phyloP scores from a whole-genome alignment of 805 yeast genomes.

The Pichia occidentalis region DNA sequence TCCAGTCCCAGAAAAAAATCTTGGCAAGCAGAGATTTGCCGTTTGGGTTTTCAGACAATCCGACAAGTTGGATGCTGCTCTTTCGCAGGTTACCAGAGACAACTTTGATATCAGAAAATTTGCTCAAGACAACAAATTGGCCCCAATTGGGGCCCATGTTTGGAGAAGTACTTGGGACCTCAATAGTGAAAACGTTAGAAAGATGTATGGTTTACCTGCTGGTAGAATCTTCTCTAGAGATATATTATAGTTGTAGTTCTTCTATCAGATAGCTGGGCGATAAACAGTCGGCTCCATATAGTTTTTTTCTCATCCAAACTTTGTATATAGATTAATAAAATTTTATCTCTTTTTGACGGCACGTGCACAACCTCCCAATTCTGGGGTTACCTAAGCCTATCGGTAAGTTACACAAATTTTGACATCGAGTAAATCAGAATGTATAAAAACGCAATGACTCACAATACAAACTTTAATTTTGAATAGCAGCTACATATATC shows the following conservation, averaged over 20 bases:
- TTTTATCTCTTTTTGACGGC: too few relatives aligned
- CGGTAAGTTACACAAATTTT: too few relatives aligned
- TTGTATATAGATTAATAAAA: slow-evolving; percentile 6
- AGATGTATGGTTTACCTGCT: slow-evolving; percentile 59
- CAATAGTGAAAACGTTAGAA: slow-evolving; percentile 61
- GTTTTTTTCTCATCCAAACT: too few relatives aligned
- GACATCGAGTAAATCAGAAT: too few relatives aligned
- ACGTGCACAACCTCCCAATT: too few relatives aligned
- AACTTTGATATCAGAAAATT: slow-evolving; percentile 70
- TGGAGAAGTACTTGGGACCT: slow-evolving; percentile 87
- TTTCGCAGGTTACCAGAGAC: slow-evolving; percentile 32
- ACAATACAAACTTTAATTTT: too few relatives aligned
- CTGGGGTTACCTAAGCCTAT: too few relatives aligned
- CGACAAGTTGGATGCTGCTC: slow-evolving; percentile 18
- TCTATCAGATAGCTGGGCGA: too few relatives aligned
- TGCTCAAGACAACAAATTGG: slow-evolving; percentile 45
- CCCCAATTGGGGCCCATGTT: slow-evolving; percentile 85
- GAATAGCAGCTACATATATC: too few relatives aligned
- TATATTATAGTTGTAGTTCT: slow-evolving; percentile 36
- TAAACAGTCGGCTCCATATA: too few relatives aligned
- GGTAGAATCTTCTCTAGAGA: slow-evolving; percentile 72
- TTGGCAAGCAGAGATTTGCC: slow-evolving; percentile 73
- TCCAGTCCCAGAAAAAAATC: slow-evolving; percentile 84
- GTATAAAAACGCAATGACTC: too few relatives aligned
- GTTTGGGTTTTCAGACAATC: slow-evolving; percentile 87